phyloP scores from a whole-genome alignment of 2,329 filamentous ascomycete species.

The Mycosphaerella sp. region DNA sequence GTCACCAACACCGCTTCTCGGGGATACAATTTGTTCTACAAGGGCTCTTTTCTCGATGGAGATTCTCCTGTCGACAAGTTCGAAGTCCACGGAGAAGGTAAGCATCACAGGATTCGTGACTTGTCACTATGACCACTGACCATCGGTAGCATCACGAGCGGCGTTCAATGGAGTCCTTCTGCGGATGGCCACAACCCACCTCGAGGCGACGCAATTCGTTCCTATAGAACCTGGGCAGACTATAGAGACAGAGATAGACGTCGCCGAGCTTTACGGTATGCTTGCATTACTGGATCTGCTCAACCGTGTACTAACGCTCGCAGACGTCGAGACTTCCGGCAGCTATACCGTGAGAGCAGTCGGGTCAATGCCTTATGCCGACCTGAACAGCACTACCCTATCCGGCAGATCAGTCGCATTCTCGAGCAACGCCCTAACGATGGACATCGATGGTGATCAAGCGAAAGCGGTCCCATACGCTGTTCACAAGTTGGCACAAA shows the following conservation, averaged over 20 bases:
- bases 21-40: conserved; percentile 27
- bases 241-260: conserved; percentile 50
- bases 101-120: not conserved
- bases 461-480: conserved; percentile 14
- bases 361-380: conserved; percentile 54
- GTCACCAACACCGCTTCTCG: conserved; percentile 24
- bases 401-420: conserved; percentile 50
- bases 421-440: conserved; percentile 53
- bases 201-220: conserved; percentile 48
- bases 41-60: conserved; percentile 25
- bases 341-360: conserved; percentile 51
- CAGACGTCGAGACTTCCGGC: conserved; percentile 46
- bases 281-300: not conserved
- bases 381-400: conserved; percentile 48
- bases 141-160: conserved; percentile 15
- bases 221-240: conserved; percentile 44
- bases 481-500: conserved; percentile 34
- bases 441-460: conserved; percentile 48
- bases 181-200: conserved; percentile 42
- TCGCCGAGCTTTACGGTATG: conserved; percentile 47
- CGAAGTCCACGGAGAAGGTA: conserved; percentile 20
- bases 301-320: not conserved
- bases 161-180: conserved; percentile 51
- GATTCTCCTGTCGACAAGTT: conserved; percentile 27
- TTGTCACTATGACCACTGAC: not conserved